Percentiles rank a stretch among this genome's conserved stretches.
These are phyloP conservation scores for Pseudonectria foliicola DNA, from an alignment of 2,329 filamentous ascomycete genomes.

Conservation along the genomic window DNA sequence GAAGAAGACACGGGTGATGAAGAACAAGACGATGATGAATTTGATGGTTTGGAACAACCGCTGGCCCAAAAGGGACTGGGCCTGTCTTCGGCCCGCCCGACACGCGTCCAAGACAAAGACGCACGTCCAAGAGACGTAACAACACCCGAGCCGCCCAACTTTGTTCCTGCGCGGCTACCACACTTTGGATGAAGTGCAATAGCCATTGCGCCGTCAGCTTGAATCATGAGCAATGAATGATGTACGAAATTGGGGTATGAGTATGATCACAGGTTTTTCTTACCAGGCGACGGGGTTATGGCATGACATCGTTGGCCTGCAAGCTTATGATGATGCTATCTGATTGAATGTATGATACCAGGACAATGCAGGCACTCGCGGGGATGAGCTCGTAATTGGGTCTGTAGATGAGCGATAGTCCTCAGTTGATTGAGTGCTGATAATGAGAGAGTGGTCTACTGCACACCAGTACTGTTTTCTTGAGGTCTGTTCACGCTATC, in stretches of 20 bases:
- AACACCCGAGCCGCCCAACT: conserved; percentile 24
- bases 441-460: no score
- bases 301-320: no score
- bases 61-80: background rate
- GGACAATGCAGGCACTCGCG: conserved; percentile 7
- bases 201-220: background rate
- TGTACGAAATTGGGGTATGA: background rate
- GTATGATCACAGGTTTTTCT: no score
- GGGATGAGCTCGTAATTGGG: no score
- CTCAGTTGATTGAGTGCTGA: no score
- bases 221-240: background rate
- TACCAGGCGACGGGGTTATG: background rate
- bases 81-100: conserved; percentile 4
- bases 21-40: conserved; percentile 28
- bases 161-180: conserved; percentile 53
- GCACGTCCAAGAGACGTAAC: conserved; percentile 3
- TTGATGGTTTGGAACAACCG: background rate
- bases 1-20: conserved; percentile 22
- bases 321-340: background rate
- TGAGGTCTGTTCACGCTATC: no score
- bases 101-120: conserved; percentile 19
- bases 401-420: no score
- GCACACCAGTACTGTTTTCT: no score
- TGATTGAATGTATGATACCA: conserved; percentile 21
- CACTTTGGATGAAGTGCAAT: conserved; percentile 37